Evolutionary conservation across 1,284 basidiomycete genomes (phyloP).

Genomic region (Calocybe gambosa): DNA sequence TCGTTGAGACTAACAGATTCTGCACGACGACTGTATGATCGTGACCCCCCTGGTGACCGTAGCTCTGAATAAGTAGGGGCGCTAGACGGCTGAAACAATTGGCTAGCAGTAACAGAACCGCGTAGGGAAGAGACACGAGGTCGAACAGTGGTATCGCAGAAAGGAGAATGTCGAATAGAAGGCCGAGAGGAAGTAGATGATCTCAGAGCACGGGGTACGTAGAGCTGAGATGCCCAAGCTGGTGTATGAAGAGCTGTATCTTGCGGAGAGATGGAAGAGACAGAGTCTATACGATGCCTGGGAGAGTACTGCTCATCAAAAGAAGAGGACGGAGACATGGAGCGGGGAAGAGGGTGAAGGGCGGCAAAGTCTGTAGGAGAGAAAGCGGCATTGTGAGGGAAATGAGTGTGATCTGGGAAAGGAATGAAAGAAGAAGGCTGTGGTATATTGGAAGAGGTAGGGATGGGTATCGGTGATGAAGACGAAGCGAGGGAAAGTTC

Average conservation of each 20-base stretch:
- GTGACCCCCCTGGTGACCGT: constrained; percentile 38
- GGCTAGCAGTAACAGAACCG: constrained; percentile 44
- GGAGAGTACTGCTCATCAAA: constrained; percentile 38
- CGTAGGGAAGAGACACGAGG: constrained; percentile 34
- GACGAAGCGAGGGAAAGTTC: constrained; percentile 39
- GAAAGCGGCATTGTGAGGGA: constrained; percentile 44
- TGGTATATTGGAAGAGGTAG: constrained; percentile 37
- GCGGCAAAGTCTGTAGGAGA: constrained; percentile 55
- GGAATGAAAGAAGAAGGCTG: constrained; percentile 33
- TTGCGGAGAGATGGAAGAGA: constrained; percentile 47
- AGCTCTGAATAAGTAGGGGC: constrained; percentile 49
- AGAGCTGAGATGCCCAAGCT: constrained; percentile 60
- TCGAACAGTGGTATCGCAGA: constrained; percentile 37
- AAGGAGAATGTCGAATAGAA: constrained; percentile 36
- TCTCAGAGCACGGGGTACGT: constrained; percentile 36
- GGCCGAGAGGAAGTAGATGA: constrained; percentile 27
- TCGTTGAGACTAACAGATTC: constrained; percentile 57
- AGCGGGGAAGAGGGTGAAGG: constrained; percentile 51
- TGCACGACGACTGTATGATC: constrained; percentile 57
- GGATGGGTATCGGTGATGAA: constrained; percentile 59
- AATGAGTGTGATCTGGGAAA: constrained; percentile 35
- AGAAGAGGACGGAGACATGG: constrained; percentile 47
- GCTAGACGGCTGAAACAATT: constrained; percentile 72
- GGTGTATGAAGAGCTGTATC: constrained; percentile 50
- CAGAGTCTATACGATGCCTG: constrained; percentile 31